phyloP scores from a whole-genome alignment of 2,329 filamentous ascomycete species.

The Ambrosiella xylebori region DNA sequence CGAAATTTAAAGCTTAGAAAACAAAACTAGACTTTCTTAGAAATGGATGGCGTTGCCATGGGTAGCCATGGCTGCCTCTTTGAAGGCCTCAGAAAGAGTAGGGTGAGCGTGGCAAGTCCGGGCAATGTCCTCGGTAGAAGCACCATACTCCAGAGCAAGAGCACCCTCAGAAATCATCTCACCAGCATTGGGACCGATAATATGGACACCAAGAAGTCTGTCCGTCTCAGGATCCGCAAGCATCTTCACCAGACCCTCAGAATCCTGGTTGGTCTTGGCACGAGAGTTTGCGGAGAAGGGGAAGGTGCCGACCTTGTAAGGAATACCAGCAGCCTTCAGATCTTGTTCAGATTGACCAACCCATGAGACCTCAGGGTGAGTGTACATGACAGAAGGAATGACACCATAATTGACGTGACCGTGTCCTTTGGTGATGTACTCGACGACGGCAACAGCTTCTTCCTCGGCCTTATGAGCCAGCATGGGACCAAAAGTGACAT shows the following conservation, averaged over 20 bases:
- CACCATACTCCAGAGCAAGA: conserved; percentile 88
- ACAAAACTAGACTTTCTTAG: conserved; percentile 28
- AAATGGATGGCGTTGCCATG: conserved; percentile 93
- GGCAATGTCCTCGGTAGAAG: conserved; percentile 84
- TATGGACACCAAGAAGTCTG: conserved; percentile 86
- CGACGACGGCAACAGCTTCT: conserved; percentile 83
- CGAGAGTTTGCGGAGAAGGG: conserved; percentile 96
- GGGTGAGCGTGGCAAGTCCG: conserved; percentile 95
- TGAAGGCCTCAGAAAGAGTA: conserved; percentile 92
- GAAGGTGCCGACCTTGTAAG: conserved; percentile 88
- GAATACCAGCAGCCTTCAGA: conserved; percentile 72
- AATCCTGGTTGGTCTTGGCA: conserved; percentile 96
- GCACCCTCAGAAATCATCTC: conserved; percentile 99
- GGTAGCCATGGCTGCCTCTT: conserved; percentile 97
- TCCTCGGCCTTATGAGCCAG: conserved; percentile 98
- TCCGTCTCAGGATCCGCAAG: conserved; percentile 92
- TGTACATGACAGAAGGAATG: conserved; percentile 99
- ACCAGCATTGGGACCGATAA: conserved; percentile 86
- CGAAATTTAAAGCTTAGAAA: background rate
- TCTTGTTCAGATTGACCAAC: conserved; percentile 96
- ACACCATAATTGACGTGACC: conserved; percentile 98
- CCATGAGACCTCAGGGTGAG: conserved; percentile 95
- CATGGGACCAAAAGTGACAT: conserved; percentile 96
- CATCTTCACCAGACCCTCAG: conserved; percentile 94
- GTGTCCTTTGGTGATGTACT: conserved; percentile 95